Conservation (phyloP, 495 filamentous ascomycete species). For the Penicillium arizonense region DNA sequence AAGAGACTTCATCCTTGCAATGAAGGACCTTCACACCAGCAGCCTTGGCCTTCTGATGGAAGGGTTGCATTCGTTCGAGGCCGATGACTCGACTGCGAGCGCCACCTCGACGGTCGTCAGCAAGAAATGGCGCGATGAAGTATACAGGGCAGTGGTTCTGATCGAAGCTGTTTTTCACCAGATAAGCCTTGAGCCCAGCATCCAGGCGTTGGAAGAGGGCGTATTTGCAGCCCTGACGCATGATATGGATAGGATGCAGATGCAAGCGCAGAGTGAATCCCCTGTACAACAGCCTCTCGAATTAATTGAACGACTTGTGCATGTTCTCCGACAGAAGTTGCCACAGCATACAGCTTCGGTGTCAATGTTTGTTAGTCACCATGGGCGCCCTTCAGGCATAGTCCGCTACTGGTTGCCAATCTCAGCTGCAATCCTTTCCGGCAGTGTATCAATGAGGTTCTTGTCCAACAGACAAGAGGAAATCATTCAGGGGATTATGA, state of each 20-base stretch:
- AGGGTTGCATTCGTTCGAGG: conserved; percentile 66
- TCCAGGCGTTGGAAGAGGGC: conserved; percentile 70
- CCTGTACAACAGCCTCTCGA: conserved; percentile 46
- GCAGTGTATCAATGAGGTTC: conserved; percentile 76
- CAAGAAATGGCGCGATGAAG: conserved; percentile 67
- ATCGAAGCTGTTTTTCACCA: conserved; percentile 74
- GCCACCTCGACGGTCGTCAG: conserved; percentile 25
- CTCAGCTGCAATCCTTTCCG: conserved; percentile 61
- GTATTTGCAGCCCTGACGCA: conserved; percentile 64
- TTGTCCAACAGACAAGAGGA: conserved; percentile 67
- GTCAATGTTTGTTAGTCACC: conserved; percentile 41
- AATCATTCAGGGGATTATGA: conserved; percentile 70
- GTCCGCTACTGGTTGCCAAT: conserved; percentile 87
- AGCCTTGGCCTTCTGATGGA: conserved; percentile 84
- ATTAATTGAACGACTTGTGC: conserved; percentile 64
- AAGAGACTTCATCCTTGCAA: conserved; percentile 58
- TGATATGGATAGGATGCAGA: conserved; percentile 48
- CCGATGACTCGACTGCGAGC: conserved; percentile 36
- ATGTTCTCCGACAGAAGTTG: conserved; percentile 58
- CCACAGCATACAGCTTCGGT: conserved; percentile 59
- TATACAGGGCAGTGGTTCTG: conserved; percentile 69
- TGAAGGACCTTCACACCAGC: conserved; percentile 78
- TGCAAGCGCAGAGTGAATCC: conserved; percentile 21
- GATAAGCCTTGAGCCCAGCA: conserved; percentile 42
- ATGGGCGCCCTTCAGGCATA: conserved; percentile 74